Evolutionary conservation across 495 filamentous ascomycete genomes (phyloP).

Genomic region (Xylaria venustula): DNA sequence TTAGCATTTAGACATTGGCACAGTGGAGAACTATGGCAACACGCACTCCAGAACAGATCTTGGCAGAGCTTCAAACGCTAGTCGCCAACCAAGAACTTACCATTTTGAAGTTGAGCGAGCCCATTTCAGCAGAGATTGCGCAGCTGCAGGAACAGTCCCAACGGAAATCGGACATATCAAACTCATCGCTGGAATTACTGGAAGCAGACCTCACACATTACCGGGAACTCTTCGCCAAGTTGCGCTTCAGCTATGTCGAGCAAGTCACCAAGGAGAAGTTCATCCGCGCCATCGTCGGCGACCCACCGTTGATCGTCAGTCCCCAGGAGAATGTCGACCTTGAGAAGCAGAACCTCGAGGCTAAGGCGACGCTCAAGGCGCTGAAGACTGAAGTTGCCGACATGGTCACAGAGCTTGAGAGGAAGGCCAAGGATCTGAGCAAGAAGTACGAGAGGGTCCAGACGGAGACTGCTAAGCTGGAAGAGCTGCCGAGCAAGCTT

Average conservation of each 20-base stretch:
- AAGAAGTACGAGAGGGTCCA: constrained; percentile 60
- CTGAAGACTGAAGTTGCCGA: constrained; percentile 77
- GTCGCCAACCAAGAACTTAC: constrained; percentile 58
- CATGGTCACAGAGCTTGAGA: constrained; percentile 71
- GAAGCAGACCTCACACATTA: constrained; percentile 88
- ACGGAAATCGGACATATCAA: constrained; percentile 70
- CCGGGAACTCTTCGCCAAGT: constrained; percentile 90
- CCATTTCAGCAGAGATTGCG: constrained; percentile 54
- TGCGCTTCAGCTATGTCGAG: constrained; percentile 90
- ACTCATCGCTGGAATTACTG: constrained; percentile 63
- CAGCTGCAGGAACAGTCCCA: constrained; percentile 35
- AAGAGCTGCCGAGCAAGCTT: constrained; percentile 62
- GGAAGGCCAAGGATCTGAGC: constrained; percentile 59
- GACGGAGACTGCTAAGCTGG: constrained; percentile 57
- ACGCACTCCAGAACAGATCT: constrained; percentile 31
- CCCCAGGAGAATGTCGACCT: constrained; percentile 79
- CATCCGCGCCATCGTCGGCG: constrained; percentile 74
- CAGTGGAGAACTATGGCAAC: constrained; percentile 9
- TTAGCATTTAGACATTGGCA: no score
- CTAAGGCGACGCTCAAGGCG: constrained; percentile 72
- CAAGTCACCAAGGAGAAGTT: constrained; percentile 81
- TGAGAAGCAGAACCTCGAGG: constrained; percentile 64
- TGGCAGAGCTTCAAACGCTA: constrained; percentile 40
- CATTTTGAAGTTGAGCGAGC: constrained; percentile 74
- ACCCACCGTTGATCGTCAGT: constrained; percentile 81